phyloP scores from a whole-genome alignment of 768 basidiomycete species.

The Amanita fuliginea region DNA sequence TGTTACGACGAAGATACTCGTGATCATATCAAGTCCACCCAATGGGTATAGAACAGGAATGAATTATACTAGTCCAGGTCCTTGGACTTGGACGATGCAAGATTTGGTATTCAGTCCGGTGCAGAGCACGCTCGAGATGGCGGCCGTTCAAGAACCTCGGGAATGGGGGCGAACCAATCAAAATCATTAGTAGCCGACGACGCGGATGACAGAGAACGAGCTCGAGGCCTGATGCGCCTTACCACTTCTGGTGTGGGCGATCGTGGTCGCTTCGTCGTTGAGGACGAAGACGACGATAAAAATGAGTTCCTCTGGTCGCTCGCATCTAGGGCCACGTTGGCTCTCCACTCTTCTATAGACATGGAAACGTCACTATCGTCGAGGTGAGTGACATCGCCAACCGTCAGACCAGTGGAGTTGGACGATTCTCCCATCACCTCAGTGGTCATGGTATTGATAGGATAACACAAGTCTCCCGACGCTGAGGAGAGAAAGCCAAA shows the following conservation, averaged over 20 bases:
- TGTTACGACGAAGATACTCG: not conserved
- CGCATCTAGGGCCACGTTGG: conserved; percentile 21
- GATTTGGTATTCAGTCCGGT: not conserved
- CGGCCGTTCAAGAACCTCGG: conserved; percentile 1
- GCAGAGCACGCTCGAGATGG: conserved; percentile 5
- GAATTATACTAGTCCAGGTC: not conserved
- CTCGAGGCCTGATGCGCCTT: conserved; percentile 11
- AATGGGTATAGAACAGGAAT: not conserved
- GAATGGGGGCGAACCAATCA: conserved; percentile 6
- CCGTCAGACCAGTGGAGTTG: conserved; percentile 1
- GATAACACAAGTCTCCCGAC: conserved; percentile 12
- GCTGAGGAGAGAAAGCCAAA: conserved; percentile 32
- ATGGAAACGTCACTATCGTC: conserved; percentile 11
- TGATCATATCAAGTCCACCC: conserved; percentile 2
- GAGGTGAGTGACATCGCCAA: conserved; percentile 5
- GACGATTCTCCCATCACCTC: conserved; percentile 3
- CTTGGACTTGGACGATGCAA: not conserved
- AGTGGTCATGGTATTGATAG: not conserved
- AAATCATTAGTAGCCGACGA: conserved; percentile 4
- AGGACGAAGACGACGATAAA: not conserved
- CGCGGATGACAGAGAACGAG: conserved; percentile 8
- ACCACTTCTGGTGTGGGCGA: conserved; percentile 21
- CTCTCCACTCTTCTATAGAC: conserved; percentile 34
- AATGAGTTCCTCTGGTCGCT: conserved; percentile 7
- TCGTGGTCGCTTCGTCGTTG: conserved; percentile 26